phyloP scores from a whole-genome alignment of 1,139 yeast genomes.

The Geotrichum cucujoidarum region DNA sequence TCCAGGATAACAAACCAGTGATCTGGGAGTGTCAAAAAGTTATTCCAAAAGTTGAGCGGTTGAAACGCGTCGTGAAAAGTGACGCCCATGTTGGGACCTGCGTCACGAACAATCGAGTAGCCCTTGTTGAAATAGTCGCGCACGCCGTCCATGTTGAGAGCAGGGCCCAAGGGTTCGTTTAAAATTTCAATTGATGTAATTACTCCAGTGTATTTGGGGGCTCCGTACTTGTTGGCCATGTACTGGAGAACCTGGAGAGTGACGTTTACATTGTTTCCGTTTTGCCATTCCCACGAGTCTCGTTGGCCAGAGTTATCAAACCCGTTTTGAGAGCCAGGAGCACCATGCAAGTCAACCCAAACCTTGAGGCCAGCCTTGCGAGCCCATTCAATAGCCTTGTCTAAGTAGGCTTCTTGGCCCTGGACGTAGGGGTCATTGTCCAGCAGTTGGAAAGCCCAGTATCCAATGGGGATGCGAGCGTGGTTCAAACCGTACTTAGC shows the following conservation, averaged over 20 bases:
- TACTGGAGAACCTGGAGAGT: slow-evolving; percentile 47
- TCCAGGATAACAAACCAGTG: slow-evolving; percentile 71
- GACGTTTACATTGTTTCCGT: slow-evolving; percentile 45
- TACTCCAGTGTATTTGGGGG: slow-evolving; percentile 58
- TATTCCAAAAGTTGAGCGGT: slow-evolving; percentile 56
- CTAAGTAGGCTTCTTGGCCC: slow-evolving; percentile 73
- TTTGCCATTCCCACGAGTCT: slow-evolving; percentile 52
- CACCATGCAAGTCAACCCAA: slow-evolving; percentile 94
- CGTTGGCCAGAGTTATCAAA: slow-evolving; percentile 91
- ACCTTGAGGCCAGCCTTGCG: slow-evolving; percentile 57
- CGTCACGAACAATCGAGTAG: slow-evolving; percentile 47
- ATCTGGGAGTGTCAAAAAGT: slow-evolving; percentile 42
- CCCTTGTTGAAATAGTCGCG: slow-evolving; percentile 53
- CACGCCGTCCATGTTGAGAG: slow-evolving; percentile 53
- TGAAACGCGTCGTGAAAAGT: slow-evolving; percentile 74
- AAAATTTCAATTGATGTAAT: slow-evolving; percentile 79
- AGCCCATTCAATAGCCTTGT: slow-evolving; percentile 75
- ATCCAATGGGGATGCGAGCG: slow-evolving; percentile 89
- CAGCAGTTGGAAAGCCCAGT: slow-evolving; percentile 79
- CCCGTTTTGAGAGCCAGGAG: slow-evolving; percentile 94
- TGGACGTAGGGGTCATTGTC: slow-evolving; percentile 79
- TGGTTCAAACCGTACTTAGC: slow-evolving; percentile 66
- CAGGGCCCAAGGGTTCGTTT: slow-evolving; percentile 84
- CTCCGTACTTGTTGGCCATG: slow-evolving; percentile 60
- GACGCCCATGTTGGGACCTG: slow-evolving; percentile 48